Evolutionary conservation across 345 rosid genomes (phyloP).

Genomic region (Brassica napus): Da-Ae NC_063452.1:6853501-6854000

Average conservation of each 20-base stretch:
- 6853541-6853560: too few species aligned
- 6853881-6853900: constrained; percentile 17
- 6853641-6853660: too few species aligned
- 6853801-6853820: neutral
- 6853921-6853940: constrained; percentile 16
- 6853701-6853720: too few species aligned
- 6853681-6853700: too few species aligned
- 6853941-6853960: constrained; percentile 24
- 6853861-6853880: neutral
- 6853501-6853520: neutral
- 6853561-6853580: neutral
- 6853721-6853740: too few species aligned
- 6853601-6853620: too few species aligned
- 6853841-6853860: neutral
- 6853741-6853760: too few species aligned
- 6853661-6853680: too few species aligned
- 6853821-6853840: neutral
- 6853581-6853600: too few species aligned
- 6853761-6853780: too few species aligned
- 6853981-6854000: constrained; percentile 41
- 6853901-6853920: constrained; percentile 28
- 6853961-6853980: constrained; percentile 41
- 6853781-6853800: neutral
- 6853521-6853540: neutral
- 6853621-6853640: neutral